Evolutionary conservation across 2,329 filamentous ascomycete genomes (phyloP).

Genomic region (Ophiobolus disseminans): DNA sequence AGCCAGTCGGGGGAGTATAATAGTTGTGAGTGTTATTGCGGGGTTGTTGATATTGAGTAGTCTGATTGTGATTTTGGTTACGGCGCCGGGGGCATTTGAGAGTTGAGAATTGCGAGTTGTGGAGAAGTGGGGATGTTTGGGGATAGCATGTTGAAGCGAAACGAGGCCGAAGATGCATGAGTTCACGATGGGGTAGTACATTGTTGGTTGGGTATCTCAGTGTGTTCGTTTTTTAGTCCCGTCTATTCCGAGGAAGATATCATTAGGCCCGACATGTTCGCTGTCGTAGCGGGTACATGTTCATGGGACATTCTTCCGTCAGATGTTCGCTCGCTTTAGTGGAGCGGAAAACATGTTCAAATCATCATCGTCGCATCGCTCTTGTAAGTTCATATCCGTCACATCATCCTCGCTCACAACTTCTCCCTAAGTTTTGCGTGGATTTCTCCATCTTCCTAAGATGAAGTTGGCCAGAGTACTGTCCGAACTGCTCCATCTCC

Average conservation of each 20-base stretch:
- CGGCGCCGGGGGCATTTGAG: constrained; percentile 59
- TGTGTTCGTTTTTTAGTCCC: constrained; percentile 18
- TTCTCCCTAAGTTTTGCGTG: background rate
- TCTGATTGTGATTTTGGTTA: constrained; percentile 65
- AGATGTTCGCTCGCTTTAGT: too few relatives aligned
- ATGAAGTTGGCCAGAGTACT: background rate
- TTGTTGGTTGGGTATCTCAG: constrained; percentile 31
- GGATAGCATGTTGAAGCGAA: background rate
- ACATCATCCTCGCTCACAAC: background rate
- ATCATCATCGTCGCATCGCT: constrained; percentile 2
- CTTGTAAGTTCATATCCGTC: background rate
- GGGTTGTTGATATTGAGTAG: constrained; percentile 64
- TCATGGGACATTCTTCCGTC: too few relatives aligned
- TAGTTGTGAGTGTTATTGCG: constrained; percentile 72
- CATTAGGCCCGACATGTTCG: constrained; percentile 6
- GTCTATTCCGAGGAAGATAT: constrained; percentile 10
- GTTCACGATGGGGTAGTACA: too few relatives aligned
- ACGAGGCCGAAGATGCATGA: too few relatives aligned
- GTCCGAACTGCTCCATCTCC: background rate
- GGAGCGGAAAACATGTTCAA: too few relatives aligned
- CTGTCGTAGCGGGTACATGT: constrained; percentile 3
- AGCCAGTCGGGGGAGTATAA: constrained; percentile 76
- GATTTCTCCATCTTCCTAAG: background rate
- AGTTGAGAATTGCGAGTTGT: constrained; percentile 22
- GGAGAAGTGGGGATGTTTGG: background rate